Conservation (phyloP, 129 eudicot species). For the Cynara cardunculus region DNA sequence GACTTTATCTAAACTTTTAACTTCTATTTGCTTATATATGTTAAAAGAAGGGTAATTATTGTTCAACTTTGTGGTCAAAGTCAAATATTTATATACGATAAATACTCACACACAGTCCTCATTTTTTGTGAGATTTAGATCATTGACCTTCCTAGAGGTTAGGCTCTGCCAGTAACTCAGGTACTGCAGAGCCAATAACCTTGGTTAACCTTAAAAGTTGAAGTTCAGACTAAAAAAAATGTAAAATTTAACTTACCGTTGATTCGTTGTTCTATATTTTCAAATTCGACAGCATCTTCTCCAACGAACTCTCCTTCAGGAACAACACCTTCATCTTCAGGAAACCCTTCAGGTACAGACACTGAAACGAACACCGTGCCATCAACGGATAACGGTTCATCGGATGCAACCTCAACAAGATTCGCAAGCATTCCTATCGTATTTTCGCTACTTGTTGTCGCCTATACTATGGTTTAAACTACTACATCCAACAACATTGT, state of each 20-base stretch:
- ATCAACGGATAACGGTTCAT: conserved; percentile 50
- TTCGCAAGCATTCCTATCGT: conserved; percentile 37
- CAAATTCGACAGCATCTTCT: conserved; percentile 37
- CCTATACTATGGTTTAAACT: not conserved
- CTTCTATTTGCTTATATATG: no score
- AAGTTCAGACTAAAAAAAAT: not conserved
- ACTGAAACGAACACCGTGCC: conserved; percentile 46
- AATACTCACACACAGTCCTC: no score
- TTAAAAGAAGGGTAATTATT: no score
- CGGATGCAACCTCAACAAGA: conserved; percentile 52
- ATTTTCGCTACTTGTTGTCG: conserved; percentile 16
- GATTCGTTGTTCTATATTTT: conserved; percentile 9
- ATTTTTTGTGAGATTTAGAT: no score
- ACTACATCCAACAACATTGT: not conserved
- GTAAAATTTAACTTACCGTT: not conserved
- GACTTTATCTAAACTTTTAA: no score
- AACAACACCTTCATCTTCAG: conserved; percentile 41
- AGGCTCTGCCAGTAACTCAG: no score
- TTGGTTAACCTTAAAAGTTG: conserved; percentile 4
- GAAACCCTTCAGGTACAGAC: conserved; percentile 33
- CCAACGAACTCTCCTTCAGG: conserved; percentile 53
- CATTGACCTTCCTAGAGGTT: no score
- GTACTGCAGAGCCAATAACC: no score
- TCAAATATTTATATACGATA: no score
- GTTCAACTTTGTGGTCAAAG: no score